Evolutionary conservation across 768 basidiomycete genomes (phyloP), one percentile per base, ranked within the genome.

Genomic region (Trametes punicea): DNA sequence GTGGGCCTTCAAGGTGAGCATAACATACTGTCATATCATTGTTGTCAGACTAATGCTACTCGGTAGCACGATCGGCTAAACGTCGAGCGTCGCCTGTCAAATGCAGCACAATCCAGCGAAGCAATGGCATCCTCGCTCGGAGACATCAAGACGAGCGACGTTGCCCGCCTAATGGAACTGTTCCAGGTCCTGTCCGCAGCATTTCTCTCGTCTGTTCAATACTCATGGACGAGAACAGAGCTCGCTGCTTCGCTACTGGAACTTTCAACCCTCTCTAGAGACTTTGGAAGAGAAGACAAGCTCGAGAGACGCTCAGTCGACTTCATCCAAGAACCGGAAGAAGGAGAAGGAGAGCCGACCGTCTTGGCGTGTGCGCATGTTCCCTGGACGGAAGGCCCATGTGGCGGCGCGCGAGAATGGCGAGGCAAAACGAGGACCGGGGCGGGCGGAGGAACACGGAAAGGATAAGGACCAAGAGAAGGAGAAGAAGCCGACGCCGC

Each of bases 141-240:
- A 10, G 78, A 77, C 46, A 74, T 93, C 54, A 83, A 80, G 68
- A 88, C 90, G 2, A 86, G 88, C 62, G 91, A 93, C 62, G 74
- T 93, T 36, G 88, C 90, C 6, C 77, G 89, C 18, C 73, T 93
- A 15, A 90, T 93, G 88, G 91, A 92, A 62, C 71, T 92, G 2
- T 90, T 92, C 65, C 90, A 91, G 73, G 87, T 81, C 20, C 27
- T 7, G 1, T 4, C 16, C 10, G 1, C 2, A 10, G 4, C 27
- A 7, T n/a, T 23, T 1, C 15, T 11, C 15, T 26, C 16, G 33
- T 25, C 54, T 47, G 39, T 18, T 46, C 9, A 2, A 36, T 23
- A 45, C 18, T 13, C 6, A 9, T 26, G 26, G 7, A 23, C 33
- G 33, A 50, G 9, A 62, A 6, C 54, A 88, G 85, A 85, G 78